Evolutionary conservation across 768 basidiomycete species (phyloP).

Genomic region (Candolleomyces aberdarensis): DNA sequence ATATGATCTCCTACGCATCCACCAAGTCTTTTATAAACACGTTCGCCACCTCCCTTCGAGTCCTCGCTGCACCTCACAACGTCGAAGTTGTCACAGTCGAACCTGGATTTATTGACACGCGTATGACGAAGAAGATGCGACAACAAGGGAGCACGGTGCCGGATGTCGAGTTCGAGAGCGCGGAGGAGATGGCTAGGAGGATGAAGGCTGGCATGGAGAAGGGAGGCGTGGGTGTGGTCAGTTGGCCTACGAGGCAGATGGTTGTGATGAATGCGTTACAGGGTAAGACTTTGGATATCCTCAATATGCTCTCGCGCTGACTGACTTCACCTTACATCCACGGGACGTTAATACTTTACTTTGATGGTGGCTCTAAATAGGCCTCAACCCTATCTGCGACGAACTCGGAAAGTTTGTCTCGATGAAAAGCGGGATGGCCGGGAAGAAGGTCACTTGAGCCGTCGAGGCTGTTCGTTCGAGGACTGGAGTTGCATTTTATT

Average conservation of each 20-base stretch:
- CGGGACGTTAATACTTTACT: background rate
- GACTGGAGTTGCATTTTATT: too few relatives aligned
- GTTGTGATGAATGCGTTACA: constrained; percentile 20
- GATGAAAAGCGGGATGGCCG: constrained; percentile 17
- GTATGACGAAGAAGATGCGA: constrained; percentile 24
- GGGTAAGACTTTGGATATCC: constrained; percentile 11
- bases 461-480: too few relatives aligned
- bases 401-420: constrained; percentile 19
- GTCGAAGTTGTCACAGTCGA: constrained; percentile 24
- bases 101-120: constrained; percentile 26
- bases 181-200: constrained; percentile 18
- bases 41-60: constrained; percentile 25
- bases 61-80: constrained; percentile 20
- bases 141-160: constrained; percentile 20
- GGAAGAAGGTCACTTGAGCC: constrained; percentile 22
- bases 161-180: constrained; percentile 14
- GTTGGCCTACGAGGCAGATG: constrained; percentile 22
- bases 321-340: background rate
- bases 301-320: background rate
- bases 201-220: constrained; percentile 24
- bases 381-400: constrained; percentile 25
- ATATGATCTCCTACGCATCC: constrained; percentile 29
- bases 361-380: constrained; percentile 4
- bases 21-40: constrained; percentile 30
- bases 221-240: constrained; percentile 24